Base-by-base conservation (phyloP, 805 yeast species). In the Danielia oregonensis region DNA sequence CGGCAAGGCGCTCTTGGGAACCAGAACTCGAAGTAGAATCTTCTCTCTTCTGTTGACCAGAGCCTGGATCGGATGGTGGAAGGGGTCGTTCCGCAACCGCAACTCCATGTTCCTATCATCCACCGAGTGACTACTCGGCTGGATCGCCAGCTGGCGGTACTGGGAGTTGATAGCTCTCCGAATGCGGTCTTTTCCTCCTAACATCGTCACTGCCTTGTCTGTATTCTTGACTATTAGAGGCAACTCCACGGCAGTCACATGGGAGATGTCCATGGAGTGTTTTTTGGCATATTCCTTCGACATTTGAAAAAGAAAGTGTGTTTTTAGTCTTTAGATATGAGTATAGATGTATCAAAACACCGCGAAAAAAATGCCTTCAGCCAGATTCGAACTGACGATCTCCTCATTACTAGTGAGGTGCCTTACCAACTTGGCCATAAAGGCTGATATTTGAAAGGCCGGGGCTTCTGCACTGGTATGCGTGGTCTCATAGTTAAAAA, bases 171-270 rank as follows among this genome's bases (percentile, higher is more conserved):
- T 65, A 8, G 69, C 72, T 32, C 56, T 51, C 6, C 64, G 44
- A 13, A 77, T 61, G 33, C 59, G 58, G 7, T 61, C 57, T 17
- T 55, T 57, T 0, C 91, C 93, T 6, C 93, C 93, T 34, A 84
- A 73, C 78, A 82, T 75, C 5, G 59, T 56, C 8, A 88, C 57
- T 0, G 95, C 95, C 31, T 68, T 71, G 13, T 69, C 72, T 0
- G 74, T 61, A 52, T 88, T 71, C 24, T 70, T 68, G 6, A 89
- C 89, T 12, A 71, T 68, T 19, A 87, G 59, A 0, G 97, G 97
- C 39, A 83, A 70, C 51, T 89, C 97, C 12, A 89, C 73, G 2
- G 89, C 74, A 4, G 84, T 70, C 16, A 78, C 78, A 46, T 79
- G 78, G 6, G 95, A 93, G 1, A 85, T 69, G 46, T 85, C 93